Evolutionary conservation across 2,329 filamentous ascomycete species (phyloP).

Genomic region (Epichloe brachyelytri): DNA sequence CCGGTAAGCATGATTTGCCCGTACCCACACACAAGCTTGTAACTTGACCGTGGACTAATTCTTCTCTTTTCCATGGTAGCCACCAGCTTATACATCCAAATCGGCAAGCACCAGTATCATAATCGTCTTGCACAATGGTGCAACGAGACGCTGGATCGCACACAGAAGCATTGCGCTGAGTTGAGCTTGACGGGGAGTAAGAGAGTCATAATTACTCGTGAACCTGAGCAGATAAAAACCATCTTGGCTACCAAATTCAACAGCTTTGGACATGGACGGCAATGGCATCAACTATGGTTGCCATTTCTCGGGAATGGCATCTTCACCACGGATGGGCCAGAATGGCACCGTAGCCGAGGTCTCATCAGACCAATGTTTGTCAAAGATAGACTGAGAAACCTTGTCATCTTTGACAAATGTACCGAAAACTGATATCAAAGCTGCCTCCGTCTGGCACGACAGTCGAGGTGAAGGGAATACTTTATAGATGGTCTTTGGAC

Average conservation of each 20-base stretch:
- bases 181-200: constrained; percentile 12
- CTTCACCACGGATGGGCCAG: constrained; percentile 37
- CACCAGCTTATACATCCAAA: constrained; percentile 9
- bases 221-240: constrained; percentile 45
- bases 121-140: constrained; percentile 10
- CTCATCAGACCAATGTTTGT: constrained; percentile 42
- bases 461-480: constrained; percentile 48
- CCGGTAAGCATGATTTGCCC: constrained; percentile 12
- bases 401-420: constrained; percentile 48
- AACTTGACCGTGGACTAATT: too few relatives aligned
- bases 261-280: constrained; percentile 34
- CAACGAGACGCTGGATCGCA: constrained; percentile 5
- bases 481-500: constrained; percentile 54
- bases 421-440: constrained; percentile 42
- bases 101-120: constrained; percentile 10
- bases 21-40: too few relatives aligned
- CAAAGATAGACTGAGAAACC: constrained; percentile 32
- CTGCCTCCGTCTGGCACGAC: constrained; percentile 41
- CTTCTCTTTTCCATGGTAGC: constrained; percentile 5
- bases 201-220: constrained; percentile 31
- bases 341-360: constrained; percentile 41
- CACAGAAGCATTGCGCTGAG: constrained; percentile 9
- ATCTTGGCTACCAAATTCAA: constrained; percentile 42
- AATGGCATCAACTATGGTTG: constrained; percentile 28
- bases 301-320: constrained; percentile 43